A percentile compares a stretch with the other conserved stretches of the same genome.
phyloP scores from a whole-genome alignment of 1,139 yeast genomes.

The Nadsonia commutata region DNA sequence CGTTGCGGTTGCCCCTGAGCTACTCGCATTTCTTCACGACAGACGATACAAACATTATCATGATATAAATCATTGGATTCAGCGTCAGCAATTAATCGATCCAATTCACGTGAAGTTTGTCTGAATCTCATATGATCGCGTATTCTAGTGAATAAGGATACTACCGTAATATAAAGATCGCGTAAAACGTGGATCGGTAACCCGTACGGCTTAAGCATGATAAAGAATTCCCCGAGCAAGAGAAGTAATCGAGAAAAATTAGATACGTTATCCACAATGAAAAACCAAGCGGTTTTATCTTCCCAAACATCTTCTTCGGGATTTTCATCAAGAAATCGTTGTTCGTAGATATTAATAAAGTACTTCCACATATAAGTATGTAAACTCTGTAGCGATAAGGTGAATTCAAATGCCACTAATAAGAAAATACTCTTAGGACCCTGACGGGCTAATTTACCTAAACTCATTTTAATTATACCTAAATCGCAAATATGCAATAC shows the following conservation, averaged over 20 bases:
- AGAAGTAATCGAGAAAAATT: conserved; percentile 26
- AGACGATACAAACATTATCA: conserved; percentile 61
- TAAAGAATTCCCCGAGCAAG: conserved; percentile 38
- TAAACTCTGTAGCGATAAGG: conserved; percentile 45
- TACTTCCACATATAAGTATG: conserved; percentile 35
- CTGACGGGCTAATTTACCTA: conserved; percentile 22
- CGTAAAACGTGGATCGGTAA: conserved; percentile 55
- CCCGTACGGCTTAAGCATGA: conserved; percentile 32
- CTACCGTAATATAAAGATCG: conserved; percentile 45
- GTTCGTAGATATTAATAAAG: conserved; percentile 43
- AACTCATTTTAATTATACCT: conserved; percentile 38
- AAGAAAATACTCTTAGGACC: conserved; percentile 32
- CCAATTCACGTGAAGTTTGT: conserved; percentile 51
- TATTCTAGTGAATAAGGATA: conserved; percentile 35
- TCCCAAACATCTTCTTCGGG: conserved; percentile 63
- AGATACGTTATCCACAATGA: conserved; percentile 40
- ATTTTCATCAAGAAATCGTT: conserved; percentile 30
- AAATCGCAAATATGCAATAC: conserved; percentile 37
- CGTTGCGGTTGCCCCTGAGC: conserved; percentile 26
- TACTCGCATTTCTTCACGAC: conserved; percentile 65
- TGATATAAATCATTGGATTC: conserved; percentile 51
- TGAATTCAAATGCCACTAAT: conserved; percentile 65
- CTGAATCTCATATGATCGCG: conserved; percentile 40
- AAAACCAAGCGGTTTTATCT: conserved; percentile 44
- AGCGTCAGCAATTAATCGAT: conserved; percentile 37